A percentile compares a stretch with the other conserved stretches of the same genome.
Conservation (phyloP, 768 basidiomycete genomes). For the Pisolithus tinctorius region DNA sequence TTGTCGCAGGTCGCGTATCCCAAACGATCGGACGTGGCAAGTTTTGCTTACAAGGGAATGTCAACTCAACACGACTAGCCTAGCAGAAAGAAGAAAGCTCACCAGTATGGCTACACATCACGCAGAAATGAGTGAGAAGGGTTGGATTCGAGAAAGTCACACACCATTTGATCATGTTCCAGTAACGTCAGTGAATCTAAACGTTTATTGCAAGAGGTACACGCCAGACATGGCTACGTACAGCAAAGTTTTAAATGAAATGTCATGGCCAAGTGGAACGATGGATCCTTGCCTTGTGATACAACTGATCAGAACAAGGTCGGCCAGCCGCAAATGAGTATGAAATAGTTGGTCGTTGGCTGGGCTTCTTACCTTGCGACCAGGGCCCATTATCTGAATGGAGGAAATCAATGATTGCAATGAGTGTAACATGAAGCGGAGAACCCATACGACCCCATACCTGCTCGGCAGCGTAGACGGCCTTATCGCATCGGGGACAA, state of each 20-base stretch:
- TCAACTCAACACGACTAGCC: not conserved
- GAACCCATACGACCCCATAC: conserved; percentile 28
- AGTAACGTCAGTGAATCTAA: conserved; percentile 71
- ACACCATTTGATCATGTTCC: conserved; percentile 78
- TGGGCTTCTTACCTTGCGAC: conserved; percentile 60
- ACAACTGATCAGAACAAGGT: conserved; percentile 42
- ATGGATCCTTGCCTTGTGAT: conserved; percentile 57
- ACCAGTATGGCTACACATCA: conserved; percentile 38
- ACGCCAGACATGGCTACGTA: conserved; percentile 71
- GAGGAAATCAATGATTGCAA: no score
- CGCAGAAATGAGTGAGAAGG: conserved; percentile 1
- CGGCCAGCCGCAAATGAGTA: conserved; percentile 1
- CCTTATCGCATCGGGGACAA: conserved; percentile 69
- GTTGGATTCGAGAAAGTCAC: conserved; percentile 14
- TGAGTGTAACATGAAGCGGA: no score
- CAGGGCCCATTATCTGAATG: conserved; percentile 73
- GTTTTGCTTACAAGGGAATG: conserved; percentile 49
- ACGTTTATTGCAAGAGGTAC: conserved; percentile 68
- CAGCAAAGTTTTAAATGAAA: not conserved
- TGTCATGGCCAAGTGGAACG: conserved; percentile 1
- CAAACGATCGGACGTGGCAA: conserved; percentile 77
- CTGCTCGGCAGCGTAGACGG: conserved; percentile 88
- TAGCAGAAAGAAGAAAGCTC: conserved; percentile 5
- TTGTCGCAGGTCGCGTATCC: conserved; percentile 65
- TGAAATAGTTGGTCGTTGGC: not conserved